Percentiles rank a stretch among this genome's conserved stretches.
Evolutionary conservation across 139 green algal genomes (phyloP).

Genomic region (Desmodesmus armatus): DNA sequence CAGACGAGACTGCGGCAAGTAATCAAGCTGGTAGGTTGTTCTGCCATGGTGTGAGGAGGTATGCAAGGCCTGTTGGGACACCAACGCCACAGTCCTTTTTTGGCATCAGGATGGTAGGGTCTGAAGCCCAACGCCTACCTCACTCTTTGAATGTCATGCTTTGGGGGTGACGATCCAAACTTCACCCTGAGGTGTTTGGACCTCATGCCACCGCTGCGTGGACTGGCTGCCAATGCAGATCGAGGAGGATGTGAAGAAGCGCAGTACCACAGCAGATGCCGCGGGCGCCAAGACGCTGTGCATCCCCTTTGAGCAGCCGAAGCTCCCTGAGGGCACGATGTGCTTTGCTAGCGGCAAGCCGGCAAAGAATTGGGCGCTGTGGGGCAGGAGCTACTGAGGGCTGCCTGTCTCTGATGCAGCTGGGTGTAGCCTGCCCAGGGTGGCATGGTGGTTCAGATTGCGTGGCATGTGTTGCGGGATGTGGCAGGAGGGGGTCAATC

Average conservation of each 20-base stretch:
- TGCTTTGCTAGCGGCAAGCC: constrained; percentile 96
- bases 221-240: too few relatives aligned
- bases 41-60: too few relatives aligned
- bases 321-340: constrained; percentile 85
- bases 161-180: too few relatives aligned
- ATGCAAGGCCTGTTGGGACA: too few relatives aligned
- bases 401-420: background rate
- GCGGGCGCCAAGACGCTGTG: constrained; percentile 98
- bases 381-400: constrained; percentile 92
- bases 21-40: too few relatives aligned
- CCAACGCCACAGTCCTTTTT: too few relatives aligned
- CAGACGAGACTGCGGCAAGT: constrained; percentile 70
- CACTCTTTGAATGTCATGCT: too few relatives aligned
- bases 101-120: too few relatives aligned
- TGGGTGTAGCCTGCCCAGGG: background rate
- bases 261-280: constrained; percentile 77
- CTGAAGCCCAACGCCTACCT: too few relatives aligned
- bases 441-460: background rate
- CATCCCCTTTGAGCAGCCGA: constrained; percentile 94
- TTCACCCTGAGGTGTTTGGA: constrained; percentile 81
- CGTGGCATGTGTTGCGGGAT: background rate
- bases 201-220: too few relatives aligned
- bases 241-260: constrained; percentile 94
- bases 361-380: constrained; percentile 97
- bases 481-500: too few relatives aligned